Evolutionary conservation across 129 eudicot genomes (phyloP), one percentile per base, ranked within the genome.

Genomic region (Solidago caesia): DNA sequence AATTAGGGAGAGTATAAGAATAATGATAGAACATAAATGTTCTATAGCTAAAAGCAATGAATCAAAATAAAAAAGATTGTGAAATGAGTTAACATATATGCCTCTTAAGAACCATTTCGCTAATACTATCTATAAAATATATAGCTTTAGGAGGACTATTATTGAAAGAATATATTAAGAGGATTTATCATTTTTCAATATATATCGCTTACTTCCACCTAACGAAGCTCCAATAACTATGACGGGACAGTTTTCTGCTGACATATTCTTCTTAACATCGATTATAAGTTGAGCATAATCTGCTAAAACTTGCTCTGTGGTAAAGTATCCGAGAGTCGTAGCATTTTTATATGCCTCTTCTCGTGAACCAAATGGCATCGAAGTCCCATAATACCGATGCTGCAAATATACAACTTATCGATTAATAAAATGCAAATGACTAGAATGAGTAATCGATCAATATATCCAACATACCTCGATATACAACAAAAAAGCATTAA

Each of bases 161-260:
- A 21, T 21, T 21, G 21, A 21, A 21, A 21, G 21, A 21, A 21
- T 21, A 21, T 21, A 21, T 21, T 21, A 21, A 21, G 21, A 21
- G 21, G 21, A 21, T 21, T 21, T 21, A 21, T 21, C 21, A 21
- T 21, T 21, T 21, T 21, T 21, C 21, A 21, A 21, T 21, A 21
- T 33, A 33, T 33, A 33, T 53, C 5, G 3, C 53, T 80, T 73
- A 84, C 85, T 73, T 81, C 88, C 82, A 45, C 84, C 88, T 27
- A 80, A 84, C 2, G 85, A 84, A n/a, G 70, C 85, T 13, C 88
- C 88, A 48, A 80, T 33, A 8, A 63, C 71, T 55, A 84, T 84
- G 41, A 84, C 74, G 0, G 88, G 88, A n/a, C 80, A 84, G 44
- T 58, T 74, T 51, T 62, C 70, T 33, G 88, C 85, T 0, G 81